phyloP scores from a whole-genome alignment of 2,329 filamentous ascomycete genomes.

The Fusarium dlaminii region DNA sequence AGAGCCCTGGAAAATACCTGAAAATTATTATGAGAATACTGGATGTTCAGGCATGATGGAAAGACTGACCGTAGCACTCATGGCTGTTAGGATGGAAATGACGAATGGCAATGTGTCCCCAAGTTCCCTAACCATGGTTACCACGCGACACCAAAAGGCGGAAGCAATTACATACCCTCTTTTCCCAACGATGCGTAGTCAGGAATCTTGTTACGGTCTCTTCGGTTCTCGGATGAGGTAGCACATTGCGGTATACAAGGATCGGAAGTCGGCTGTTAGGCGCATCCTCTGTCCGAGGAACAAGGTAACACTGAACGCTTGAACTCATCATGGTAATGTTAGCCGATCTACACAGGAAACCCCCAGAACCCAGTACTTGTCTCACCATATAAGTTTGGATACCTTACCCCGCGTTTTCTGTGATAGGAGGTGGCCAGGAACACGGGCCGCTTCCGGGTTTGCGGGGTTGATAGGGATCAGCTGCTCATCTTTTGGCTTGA shows the following conservation, averaged over 20 bases:
- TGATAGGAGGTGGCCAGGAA: neutral
- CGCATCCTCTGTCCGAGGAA: neutral
- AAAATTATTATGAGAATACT: rapidly evolving
- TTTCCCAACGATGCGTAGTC: neutral
- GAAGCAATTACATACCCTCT: neutral
- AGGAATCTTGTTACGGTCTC: neutral
- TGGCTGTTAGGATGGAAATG: neutral
- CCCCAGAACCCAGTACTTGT: rapidly evolving
- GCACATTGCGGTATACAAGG: neutral
- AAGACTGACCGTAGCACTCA: neutral
- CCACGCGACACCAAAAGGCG: neutral
- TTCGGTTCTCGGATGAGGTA: neutral
- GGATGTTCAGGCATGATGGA: rapidly evolving
- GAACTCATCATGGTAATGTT: neutral
- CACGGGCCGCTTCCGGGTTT: constrained; percentile 1
- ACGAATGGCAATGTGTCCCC: neutral
- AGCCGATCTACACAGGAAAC: neutral
- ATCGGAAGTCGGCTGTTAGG: neutral
- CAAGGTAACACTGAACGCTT: neutral
- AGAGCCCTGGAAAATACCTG: neutral
- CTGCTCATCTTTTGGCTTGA: neutral
- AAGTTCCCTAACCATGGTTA: neutral
- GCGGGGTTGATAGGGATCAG: neutral
- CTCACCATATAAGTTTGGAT: neutral
- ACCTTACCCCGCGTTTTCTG: neutral